Evolutionary conservation across 1,139 yeast species (phyloP).

Genomic region (Tardiomyces digboiensis): DNA sequence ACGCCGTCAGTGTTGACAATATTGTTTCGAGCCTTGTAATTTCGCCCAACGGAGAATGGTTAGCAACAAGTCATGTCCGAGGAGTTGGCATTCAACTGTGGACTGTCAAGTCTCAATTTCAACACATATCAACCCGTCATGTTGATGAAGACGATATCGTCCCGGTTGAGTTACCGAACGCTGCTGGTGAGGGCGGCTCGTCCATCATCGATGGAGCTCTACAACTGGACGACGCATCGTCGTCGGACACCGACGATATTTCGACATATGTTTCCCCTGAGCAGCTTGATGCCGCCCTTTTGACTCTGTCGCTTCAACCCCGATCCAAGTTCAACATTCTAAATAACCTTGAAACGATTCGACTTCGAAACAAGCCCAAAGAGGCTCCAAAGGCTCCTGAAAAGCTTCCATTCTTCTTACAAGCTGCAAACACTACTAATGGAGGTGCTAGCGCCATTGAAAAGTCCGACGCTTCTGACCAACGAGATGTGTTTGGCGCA

Average conservation of each 20-base stretch:
- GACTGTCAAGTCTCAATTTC: slow-evolving; percentile 87
- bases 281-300: slow-evolving; percentile 54
- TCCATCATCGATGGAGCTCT: slow-evolving; percentile 76
- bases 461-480: slow-evolving; percentile 6
- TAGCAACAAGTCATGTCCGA: slow-evolving; percentile 89
- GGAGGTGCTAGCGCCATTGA: slow-evolving; percentile 2
- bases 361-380: slow-evolving; percentile 77
- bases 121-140: slow-evolving; percentile 58
- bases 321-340: slow-evolving; percentile 72
- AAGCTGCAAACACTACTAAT: slow-evolving; percentile 21
- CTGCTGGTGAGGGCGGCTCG: slow-evolving; percentile 77
- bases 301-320: slow-evolving; percentile 72
- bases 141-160: slow-evolving; percentile 50
- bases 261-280: slow-evolving; percentile 42
- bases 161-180: slow-evolving; percentile 55
- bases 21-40: slow-evolving; percentile 76
- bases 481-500: background rate
- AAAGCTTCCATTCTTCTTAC: slow-evolving; percentile 70
- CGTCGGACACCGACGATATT: slow-evolving; percentile 22
- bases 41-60: slow-evolving; percentile 82
- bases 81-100: slow-evolving; percentile 89
- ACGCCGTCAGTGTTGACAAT: slow-evolving; percentile 70
- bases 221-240: slow-evolving; percentile 25
- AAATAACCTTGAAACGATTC: slow-evolving; percentile 74
- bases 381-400: slow-evolving; percentile 87